Conservation (phyloP, 1,284 basidiomycete genomes). For the Omphalotus olearius region DNA sequence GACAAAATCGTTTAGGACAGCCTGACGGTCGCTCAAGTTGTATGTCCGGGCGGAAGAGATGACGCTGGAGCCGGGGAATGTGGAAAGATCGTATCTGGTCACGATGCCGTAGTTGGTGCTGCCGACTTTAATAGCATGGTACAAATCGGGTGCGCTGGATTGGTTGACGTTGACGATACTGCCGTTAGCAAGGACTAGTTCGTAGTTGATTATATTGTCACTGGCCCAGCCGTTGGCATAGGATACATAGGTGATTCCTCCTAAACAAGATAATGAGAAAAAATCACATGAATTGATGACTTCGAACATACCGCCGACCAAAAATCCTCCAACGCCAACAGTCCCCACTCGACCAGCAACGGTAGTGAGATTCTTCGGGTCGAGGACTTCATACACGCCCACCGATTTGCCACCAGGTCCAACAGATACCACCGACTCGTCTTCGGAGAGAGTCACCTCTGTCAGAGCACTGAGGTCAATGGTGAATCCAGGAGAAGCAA, state of each 20-base stretch:
- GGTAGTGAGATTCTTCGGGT: slow-evolving; percentile 24
- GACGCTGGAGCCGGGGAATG: slow-evolving; percentile 14
- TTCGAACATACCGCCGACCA: slow-evolving; percentile 24
- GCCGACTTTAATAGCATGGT: slow-evolving; percentile 19
- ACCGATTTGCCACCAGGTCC: slow-evolving; percentile 32
- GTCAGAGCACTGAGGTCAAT: slow-evolving; percentile 29
- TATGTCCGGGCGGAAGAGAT: not conserved
- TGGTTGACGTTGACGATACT: slow-evolving; percentile 18
- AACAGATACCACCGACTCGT: slow-evolving; percentile 22
- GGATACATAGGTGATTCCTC: slow-evolving; percentile 19
- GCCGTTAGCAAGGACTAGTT: slow-evolving; percentile 20
- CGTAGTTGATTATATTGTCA: slow-evolving; percentile 20
- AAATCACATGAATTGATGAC: too few species aligned
- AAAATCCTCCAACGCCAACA: slow-evolving; percentile 31
- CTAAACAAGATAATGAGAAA: slow-evolving; percentile 6
- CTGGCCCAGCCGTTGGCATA: slow-evolving; percentile 16
- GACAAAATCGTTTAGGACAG: not conserved
- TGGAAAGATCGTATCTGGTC: slow-evolving; percentile 20
- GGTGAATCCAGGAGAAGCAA: slow-evolving; percentile 14
- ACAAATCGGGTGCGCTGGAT: slow-evolving; percentile 15
- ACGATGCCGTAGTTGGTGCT: slow-evolving; percentile 22
- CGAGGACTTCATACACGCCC: slow-evolving; percentile 28
- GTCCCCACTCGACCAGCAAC: slow-evolving; percentile 30
- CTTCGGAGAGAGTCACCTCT: slow-evolving; percentile 20
- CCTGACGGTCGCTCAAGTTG: not conserved